A percentile compares a stretch with the other conserved stretches of the same genome.
phyloP scores from a whole-genome alignment of 768 basidiomycete species.

The Lactarius vividus region DNA sequence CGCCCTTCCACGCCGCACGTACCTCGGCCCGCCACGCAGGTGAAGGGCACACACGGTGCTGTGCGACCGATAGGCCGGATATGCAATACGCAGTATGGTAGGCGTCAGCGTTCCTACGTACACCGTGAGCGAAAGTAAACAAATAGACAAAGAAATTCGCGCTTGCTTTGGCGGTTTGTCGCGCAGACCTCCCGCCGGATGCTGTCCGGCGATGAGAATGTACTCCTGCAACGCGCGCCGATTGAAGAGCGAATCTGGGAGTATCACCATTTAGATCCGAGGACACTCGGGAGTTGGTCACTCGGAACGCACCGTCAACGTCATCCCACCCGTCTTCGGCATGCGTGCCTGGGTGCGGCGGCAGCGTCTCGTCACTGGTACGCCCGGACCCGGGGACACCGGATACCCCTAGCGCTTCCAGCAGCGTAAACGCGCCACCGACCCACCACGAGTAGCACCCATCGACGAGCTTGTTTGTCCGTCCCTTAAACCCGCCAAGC shows the following conservation, averaged over 20 bases:
- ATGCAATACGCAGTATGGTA: slow-evolving; percentile 96
- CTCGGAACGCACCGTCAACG: slow-evolving; percentile 52
- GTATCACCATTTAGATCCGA: neutral
- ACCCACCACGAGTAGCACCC: slow-evolving; percentile 99
- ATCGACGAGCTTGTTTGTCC: slow-evolving; percentile 98
- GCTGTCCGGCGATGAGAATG: slow-evolving; percentile 81
- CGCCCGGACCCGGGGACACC: slow-evolving; percentile 30
- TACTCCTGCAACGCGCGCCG: slow-evolving; percentile 81
- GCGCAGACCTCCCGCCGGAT: slow-evolving; percentile 78
- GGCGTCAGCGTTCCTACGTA: slow-evolving; percentile 75
- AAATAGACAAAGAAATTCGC: neutral
- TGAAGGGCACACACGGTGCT: slow-evolving; percentile 68
- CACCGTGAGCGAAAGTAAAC: slow-evolving; percentile 1
- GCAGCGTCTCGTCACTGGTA: slow-evolving; percentile 43
- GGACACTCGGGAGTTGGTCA: neutral
- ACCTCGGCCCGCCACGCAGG: slow-evolving; percentile 37
- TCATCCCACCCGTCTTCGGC: slow-evolving; percentile 63
- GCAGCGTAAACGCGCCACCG: slow-evolving; percentile 77
- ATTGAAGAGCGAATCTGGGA: slow-evolving; percentile 50
- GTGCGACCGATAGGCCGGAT: slow-evolving; percentile 84
- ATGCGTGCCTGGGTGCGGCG: slow-evolving; percentile 16
- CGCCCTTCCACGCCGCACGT: slow-evolving; percentile 40
- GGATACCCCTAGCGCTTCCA: slow-evolving; percentile 56
- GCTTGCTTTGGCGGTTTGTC: slow-evolving; percentile 95
- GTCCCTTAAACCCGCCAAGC: slow-evolving; percentile 87